A percentile compares a stretch with the other conserved stretches of the same genome.
These are phyloP conservation scores for Carex cristatella DNA, from an alignment of 176 grass and related monocot genomes.

Conservation along the genomic window DNA sequence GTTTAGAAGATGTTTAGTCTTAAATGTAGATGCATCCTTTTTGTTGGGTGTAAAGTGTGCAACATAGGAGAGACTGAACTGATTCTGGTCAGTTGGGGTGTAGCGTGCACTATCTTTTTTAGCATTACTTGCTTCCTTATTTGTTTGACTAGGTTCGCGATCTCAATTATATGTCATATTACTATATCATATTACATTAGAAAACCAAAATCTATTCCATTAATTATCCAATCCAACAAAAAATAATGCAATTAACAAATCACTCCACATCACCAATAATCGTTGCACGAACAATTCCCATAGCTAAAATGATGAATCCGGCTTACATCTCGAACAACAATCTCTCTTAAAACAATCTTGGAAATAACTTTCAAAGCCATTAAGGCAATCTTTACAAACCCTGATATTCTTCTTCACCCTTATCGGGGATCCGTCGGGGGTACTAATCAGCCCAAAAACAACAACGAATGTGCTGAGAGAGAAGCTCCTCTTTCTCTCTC, in stretches of 20 bases:
- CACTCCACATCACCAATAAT: constrained; percentile 44
- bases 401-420: constrained; percentile 80
- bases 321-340: constrained; percentile 65
- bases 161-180: too few relatives aligned
- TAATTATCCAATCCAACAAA: neutral
- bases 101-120: too few relatives aligned
- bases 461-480: constrained; percentile 72
- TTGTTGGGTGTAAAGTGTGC: neutral
- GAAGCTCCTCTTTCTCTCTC: constrained; percentile 64
- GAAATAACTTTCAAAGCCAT: constrained; percentile 53
- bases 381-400: constrained; percentile 68
- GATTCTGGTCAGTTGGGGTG: neutral
- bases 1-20: constrained; percentile 1
- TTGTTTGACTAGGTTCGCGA: too few relatives aligned
- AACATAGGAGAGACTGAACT: neutral
- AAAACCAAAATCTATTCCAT: neutral
- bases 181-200: neutral
- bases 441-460: constrained; percentile 56
- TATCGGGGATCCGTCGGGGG: constrained; percentile 45
- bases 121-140: too few relatives aligned
- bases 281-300: constrained; percentile 54
- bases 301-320: constrained; percentile 71
- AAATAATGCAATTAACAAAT: neutral
- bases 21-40: neutral
- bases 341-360: constrained; percentile 69